Evolutionary conservation across 2,329 filamentous ascomycete species (phyloP).

Genomic region (Dothistroma septosporum): DNA sequence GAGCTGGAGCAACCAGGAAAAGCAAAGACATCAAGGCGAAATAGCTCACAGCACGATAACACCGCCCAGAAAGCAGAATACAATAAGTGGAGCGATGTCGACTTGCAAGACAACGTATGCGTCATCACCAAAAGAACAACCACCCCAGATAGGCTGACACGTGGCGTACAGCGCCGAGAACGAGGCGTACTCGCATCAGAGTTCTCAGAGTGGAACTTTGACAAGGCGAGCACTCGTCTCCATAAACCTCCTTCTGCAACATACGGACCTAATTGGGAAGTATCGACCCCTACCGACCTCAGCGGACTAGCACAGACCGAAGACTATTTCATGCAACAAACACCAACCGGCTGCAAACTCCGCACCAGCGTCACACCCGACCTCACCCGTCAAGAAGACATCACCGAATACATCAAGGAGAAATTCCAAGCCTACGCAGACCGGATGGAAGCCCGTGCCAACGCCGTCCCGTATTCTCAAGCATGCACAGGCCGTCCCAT

Average conservation of each 20-base stretch:
- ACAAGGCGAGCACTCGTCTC: background rate
- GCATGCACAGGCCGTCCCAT: background rate
- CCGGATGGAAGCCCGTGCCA: background rate
- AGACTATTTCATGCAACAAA: background rate
- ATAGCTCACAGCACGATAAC: background rate
- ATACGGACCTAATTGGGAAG: constrained; percentile 1
- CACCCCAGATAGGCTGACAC: constrained; percentile 1
- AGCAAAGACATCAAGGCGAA: background rate
- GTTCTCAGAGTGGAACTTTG: background rate
- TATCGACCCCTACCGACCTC: background rate
- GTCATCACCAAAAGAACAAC: background rate
- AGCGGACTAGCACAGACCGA: background rate
- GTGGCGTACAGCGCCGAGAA: background rate
- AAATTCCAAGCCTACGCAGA: background rate
- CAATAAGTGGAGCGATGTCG: background rate
- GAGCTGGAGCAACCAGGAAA: background rate
- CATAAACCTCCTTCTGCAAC: background rate
- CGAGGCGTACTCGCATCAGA: background rate
- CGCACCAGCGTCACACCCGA: background rate
- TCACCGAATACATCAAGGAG: background rate
- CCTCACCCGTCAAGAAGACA: background rate
- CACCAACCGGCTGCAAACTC: background rate
- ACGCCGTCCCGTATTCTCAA: background rate
- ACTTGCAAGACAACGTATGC: background rate
- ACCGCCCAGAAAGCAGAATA: background rate